Conservation (phyloP, 2,329 filamentous ascomycete genomes). For the Colletotrichum neosansevieriae region DNA sequence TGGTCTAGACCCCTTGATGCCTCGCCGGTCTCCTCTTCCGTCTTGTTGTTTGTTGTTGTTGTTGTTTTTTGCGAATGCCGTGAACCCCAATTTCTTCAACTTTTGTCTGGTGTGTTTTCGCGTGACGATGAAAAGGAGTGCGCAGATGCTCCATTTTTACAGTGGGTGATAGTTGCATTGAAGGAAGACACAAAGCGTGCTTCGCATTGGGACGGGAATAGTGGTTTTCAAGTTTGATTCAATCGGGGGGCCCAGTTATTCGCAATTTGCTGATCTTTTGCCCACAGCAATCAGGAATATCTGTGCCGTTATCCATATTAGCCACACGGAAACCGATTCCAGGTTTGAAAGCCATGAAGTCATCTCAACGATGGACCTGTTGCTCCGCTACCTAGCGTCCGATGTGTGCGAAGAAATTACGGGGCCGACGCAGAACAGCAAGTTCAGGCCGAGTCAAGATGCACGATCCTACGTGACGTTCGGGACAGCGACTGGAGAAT, state of each 20-base stretch:
- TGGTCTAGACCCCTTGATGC: conserved; percentile 20
- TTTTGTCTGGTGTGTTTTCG: not conserved
- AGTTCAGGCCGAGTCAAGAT: not conserved
- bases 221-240: not conserved
- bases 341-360: not conserved
- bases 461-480: not conserved
- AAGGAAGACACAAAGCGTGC: conserved; percentile 3
- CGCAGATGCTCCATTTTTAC: not conserved
- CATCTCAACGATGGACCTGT: not conserved
- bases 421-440: not conserved
- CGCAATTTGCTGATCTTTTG: conserved; percentile 1
- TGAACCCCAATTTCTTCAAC: not conserved
- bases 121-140: not conserved
- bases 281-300: not conserved
- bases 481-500: not conserved
- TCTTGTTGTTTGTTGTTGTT: not conserved
- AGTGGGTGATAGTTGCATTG: not conserved
- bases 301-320: conserved; percentile 36
- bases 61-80: not conserved
- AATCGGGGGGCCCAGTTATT: not conserved
- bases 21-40: not conserved
- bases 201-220: conserved; percentile 17
- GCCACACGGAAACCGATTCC: not conserved
- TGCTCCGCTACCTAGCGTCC: not conserved
- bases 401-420: not conserved